Evolutionary conservation across 2,329 filamentous ascomycete genomes (phyloP).

Genomic region (Pseudopyrenochaeta lycopersici): DNA sequence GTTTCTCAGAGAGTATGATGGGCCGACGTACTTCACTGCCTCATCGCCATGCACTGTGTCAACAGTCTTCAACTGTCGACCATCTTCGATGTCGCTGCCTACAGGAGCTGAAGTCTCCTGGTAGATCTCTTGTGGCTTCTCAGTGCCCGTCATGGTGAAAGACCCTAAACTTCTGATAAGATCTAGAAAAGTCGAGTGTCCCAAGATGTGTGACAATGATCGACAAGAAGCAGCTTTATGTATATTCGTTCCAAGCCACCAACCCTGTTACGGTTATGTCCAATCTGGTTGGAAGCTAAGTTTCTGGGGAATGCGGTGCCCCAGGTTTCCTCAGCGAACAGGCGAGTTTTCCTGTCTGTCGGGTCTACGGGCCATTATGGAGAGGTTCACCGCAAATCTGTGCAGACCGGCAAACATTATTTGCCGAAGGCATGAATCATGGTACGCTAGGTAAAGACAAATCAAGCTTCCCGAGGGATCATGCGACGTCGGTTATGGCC

Average conservation of each 20-base stretch:
- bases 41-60: conserved; percentile 31
- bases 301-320: conserved; percentile 10
- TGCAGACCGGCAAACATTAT: background rate
- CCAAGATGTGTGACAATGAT: too few species aligned
- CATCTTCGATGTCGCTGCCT: conserved; percentile 12
- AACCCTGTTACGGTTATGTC: conserved; percentile 5
- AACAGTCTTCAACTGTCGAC: conserved; percentile 13
- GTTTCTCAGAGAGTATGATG: too few species aligned
- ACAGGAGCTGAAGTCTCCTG: conserved; percentile 8
- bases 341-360: too few species aligned
- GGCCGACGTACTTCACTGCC: conserved; percentile 17
- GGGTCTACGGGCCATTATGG: background rate
- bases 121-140: conserved; percentile 20
- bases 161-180: background rate
- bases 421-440: background rate
- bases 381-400: background rate
- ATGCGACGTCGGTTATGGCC: background rate
- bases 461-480: background rate
- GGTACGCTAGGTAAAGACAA: background rate
- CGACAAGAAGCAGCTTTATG: conserved; percentile 20
- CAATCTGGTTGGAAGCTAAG: conserved; percentile 13
- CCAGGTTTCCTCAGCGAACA: background rate
- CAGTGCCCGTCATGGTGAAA: conserved; percentile 18
- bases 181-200: too few species aligned
- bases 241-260: conserved; percentile 17